Percentiles rank a stretch among this genome's conserved stretches.
These are phyloP conservation scores for Gnetum montanum DNA, from an alignment of 75 land plant genomes.

Conservation along the genomic window DNA sequence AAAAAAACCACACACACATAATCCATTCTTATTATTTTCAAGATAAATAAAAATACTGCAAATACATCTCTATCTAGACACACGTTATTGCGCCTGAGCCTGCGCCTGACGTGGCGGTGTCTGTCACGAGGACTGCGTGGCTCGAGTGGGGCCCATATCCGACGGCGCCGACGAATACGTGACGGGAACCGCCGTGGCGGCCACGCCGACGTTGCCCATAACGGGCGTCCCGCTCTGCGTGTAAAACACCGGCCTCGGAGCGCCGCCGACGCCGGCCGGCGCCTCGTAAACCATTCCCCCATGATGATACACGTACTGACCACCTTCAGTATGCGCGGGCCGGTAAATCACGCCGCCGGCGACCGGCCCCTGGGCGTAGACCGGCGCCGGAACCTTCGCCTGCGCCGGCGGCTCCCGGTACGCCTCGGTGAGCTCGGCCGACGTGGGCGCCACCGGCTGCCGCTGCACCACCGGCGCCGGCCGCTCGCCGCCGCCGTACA, in stretches of 20 bases:
- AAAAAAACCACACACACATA: too few species aligned
- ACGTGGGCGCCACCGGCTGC: neutral
- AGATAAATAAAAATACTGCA: too few species aligned
- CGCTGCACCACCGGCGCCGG: neutral
- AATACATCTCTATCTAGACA: too few species aligned
- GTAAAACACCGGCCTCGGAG: constrained; percentile 32
- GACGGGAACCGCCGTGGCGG: neutral
- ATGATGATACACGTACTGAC: neutral
- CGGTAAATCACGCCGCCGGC: constrained; percentile 17
- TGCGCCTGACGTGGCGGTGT: too few species aligned
- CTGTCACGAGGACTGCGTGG: too few species aligned
- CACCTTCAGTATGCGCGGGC: neutral
- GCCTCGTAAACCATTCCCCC: constrained; percentile 1
- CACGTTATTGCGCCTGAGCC: too few species aligned
- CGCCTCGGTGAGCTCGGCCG: constrained; percentile 1
- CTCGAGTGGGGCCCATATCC: too few species aligned
- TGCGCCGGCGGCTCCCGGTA: neutral
- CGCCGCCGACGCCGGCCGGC: constrained; percentile 21
- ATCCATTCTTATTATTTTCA: too few species aligned
- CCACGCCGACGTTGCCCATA: neutral
- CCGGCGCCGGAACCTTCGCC: constrained; percentile 1
- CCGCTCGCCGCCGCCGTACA: constrained; percentile 5
- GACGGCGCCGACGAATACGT: neutral
- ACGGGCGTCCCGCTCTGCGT: neutral
- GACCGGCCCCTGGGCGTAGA: constrained; percentile 16